A percentile compares a stretch with the other conserved stretches of the same genome.
Conservation (phyloP, 78 protist species). For the Dictyostelium discoideum region DNA sequence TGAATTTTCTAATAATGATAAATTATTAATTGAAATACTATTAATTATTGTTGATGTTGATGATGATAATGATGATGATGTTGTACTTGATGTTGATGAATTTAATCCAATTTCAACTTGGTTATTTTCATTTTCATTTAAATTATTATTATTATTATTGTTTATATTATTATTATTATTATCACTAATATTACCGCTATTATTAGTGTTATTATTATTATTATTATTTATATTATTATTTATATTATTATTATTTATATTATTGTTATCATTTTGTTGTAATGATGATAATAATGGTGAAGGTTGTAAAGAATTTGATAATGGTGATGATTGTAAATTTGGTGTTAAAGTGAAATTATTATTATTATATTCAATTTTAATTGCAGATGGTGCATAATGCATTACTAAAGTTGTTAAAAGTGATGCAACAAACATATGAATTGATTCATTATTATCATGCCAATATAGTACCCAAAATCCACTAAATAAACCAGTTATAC, state of each 20-base stretch:
- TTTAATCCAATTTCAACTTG: not conserved
- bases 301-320: not conserved
- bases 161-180: not conserved
- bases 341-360: not conserved
- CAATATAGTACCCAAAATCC: constrained; percentile 77
- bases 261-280: not conserved
- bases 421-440: constrained; percentile 65
- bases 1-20: not conserved
- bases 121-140: not conserved
- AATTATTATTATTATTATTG: not conserved
- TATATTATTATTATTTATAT: not conserved
- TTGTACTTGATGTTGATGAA: not conserved
- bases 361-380: not conserved
- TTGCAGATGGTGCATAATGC: constrained; percentile 52
- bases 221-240: not conserved
- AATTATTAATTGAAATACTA: not conserved
- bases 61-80: not conserved
- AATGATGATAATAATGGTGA: not conserved
- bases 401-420: constrained; percentile 31
- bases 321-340: not conserved
- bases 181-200: not conserved
- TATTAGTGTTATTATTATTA: not conserved
- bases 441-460: constrained; percentile 71
- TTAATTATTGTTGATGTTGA: not conserved
- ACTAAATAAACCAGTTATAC: constrained; percentile 54